These are phyloP conservation scores for Thinopyrum elongatum DNA, from an alignment of 176 grass and related monocot genomes.

Conservation along the genomic window DNA sequence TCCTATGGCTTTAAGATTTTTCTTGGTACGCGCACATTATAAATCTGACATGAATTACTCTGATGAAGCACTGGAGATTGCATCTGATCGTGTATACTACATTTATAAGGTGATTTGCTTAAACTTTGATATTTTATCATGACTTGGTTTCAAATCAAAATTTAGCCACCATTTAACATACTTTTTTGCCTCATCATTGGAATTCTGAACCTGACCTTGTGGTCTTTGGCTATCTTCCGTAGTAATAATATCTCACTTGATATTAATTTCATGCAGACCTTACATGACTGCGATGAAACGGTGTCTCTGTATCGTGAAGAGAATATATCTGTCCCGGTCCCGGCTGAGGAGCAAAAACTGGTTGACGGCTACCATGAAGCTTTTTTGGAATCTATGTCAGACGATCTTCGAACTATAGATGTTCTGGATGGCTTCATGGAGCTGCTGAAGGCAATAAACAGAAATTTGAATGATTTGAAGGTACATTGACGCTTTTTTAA, in stretches of 20 bases:
- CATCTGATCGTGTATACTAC: too few relatives aligned
- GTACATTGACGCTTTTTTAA: slow-evolving; percentile 31
- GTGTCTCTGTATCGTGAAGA: slow-evolving; percentile 44
- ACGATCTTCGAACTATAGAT: too few relatives aligned
- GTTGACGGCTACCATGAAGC: too few relatives aligned
- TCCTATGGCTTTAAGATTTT: slow-evolving; percentile 86
- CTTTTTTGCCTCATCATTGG: background rate
- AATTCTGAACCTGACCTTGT: background rate
- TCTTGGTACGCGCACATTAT: slow-evolving; percentile 75
- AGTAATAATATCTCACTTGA: background rate
- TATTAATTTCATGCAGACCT: too few relatives aligned
- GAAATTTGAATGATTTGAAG: too few relatives aligned
- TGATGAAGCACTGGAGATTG: too few relatives aligned
- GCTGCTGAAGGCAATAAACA: too few relatives aligned
- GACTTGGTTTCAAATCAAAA: background rate
- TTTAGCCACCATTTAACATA: background rate
- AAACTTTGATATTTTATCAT: background rate
- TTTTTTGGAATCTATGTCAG: too few relatives aligned
- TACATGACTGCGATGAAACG: too few relatives aligned
- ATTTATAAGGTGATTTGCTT: background rate
- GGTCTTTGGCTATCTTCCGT: background rate
- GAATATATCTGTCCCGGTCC: slow-evolving; percentile 36
- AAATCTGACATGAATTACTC: slow-evolving; percentile 18
- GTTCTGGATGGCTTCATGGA: too few relatives aligned
- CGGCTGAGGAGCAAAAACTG: slow-evolving; percentile 47